phyloP scores from a whole-genome alignment of 106 monocot genomes.

The Apostasia shenzhenica region DNA sequence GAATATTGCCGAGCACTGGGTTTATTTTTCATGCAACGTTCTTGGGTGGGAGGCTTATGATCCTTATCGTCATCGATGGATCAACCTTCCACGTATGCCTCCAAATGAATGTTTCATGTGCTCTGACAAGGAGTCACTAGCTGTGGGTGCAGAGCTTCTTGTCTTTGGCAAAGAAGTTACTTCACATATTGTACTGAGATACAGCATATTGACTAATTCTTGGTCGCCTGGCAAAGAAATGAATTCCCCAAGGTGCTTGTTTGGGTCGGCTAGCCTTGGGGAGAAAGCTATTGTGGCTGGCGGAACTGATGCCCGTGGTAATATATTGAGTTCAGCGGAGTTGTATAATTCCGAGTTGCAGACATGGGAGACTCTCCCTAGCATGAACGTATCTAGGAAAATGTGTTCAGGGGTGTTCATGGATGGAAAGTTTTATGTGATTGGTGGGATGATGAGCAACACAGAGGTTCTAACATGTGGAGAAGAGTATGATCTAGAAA shows the following conservation, averaged over 20 bases:
- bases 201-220: slow-evolving; percentile 49
- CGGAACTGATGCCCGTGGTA: slow-evolving; percentile 43
- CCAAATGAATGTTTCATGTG: slow-evolving; percentile 67
- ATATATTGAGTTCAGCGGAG: slow-evolving; percentile 53
- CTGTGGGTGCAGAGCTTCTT: slow-evolving; percentile 78
- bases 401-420: slow-evolving; percentile 88
- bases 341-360: slow-evolving; percentile 63
- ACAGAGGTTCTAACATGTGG: slow-evolving; percentile 57
- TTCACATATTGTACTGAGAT: slow-evolving; percentile 51
- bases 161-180: slow-evolving; percentile 64
- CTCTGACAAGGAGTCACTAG: slow-evolving; percentile 84
- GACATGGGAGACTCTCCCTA: slow-evolving; percentile 55
- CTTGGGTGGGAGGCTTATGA: slow-evolving; percentile 74
- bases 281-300: slow-evolving; percentile 69
- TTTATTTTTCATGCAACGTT: slow-evolving; percentile 78
- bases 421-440: slow-evolving; percentile 78
- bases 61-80: slow-evolving; percentile 50
- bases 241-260: slow-evolving; percentile 65
- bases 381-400: slow-evolving; percentile 61
- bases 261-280: slow-evolving; percentile 73
- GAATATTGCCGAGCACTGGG: slow-evolving; percentile 67
- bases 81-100: slow-evolving; percentile 55
- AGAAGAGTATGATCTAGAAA: slow-evolving; percentile 64
- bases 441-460: slow-evolving; percentile 53
- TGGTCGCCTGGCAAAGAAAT: slow-evolving; percentile 59